These are phyloP conservation scores for Fusarium albidum DNA, from an alignment of 2,329 filamentous ascomycete species.

Conservation along the genomic window DNA sequence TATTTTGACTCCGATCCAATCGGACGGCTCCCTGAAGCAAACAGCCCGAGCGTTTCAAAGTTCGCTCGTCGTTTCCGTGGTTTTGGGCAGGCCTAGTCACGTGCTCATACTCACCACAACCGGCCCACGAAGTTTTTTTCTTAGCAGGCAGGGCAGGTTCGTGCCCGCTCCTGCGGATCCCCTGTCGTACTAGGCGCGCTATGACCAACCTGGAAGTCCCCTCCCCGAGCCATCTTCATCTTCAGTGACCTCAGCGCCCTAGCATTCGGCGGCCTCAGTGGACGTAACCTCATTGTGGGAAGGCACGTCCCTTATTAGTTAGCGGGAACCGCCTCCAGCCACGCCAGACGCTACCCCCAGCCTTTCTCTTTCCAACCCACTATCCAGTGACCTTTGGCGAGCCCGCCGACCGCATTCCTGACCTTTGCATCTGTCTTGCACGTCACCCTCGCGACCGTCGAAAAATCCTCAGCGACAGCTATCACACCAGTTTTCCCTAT, in stretches of 20 bases:
- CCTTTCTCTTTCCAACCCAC: constrained; percentile 42
- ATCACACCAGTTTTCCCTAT: constrained; percentile 21
- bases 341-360: constrained; percentile 40
- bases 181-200: constrained; percentile 27
- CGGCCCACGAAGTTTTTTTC: constrained; percentile 20
- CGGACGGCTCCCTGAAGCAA: constrained; percentile 26
- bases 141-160: not conserved
- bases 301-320: constrained; percentile 35
- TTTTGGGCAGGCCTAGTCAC: constrained; percentile 22
- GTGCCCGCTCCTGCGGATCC: constrained; percentile 2
- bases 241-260: constrained; percentile 20
- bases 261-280: constrained; percentile 27
- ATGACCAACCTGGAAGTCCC: constrained; percentile 18
- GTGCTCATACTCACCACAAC: constrained; percentile 12
- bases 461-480: constrained; percentile 23
- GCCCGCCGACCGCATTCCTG: constrained; percentile 39
- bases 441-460: constrained; percentile 35
- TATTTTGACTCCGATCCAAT: constrained; percentile 28
- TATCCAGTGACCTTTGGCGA: constrained; percentile 28
- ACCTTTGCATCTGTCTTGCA: constrained; percentile 41
- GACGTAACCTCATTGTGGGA: constrained; percentile 12
- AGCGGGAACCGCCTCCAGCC: constrained; percentile 42
- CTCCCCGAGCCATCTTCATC: constrained; percentile 8
- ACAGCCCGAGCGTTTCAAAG: constrained; percentile 10
- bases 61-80: constrained; percentile 9